phyloP scores from a whole-genome alignment of 2,329 filamentous ascomycete species.

The Fusarium albosuccineum region DNA sequence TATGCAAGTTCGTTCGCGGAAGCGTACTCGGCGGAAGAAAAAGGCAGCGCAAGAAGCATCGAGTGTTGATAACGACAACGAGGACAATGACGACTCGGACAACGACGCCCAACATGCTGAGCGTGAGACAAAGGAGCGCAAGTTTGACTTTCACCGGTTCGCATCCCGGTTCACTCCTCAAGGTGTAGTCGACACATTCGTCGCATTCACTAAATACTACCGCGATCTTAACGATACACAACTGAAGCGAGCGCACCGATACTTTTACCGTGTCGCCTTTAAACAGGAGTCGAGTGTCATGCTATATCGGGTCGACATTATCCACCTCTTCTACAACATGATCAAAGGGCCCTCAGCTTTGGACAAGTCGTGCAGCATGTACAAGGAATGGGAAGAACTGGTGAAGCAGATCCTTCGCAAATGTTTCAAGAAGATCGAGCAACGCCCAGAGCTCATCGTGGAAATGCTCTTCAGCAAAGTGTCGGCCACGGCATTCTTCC shows the following conservation, averaged over 20 bases:
- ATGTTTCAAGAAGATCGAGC: conserved; percentile 85
- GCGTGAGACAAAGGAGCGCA: conserved; percentile 81
- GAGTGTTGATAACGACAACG: conserved; percentile 62
- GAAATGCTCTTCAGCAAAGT: conserved; percentile 97
- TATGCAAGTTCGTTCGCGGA: conserved; percentile 89
- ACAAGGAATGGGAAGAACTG: conserved; percentile 92
- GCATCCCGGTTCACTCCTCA: conserved; percentile 85
- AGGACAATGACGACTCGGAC: conserved; percentile 76
- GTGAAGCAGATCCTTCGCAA: conserved; percentile 85
- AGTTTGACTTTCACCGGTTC: conserved; percentile 93
- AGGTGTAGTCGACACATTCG: conserved; percentile 88
- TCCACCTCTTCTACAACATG: conserved; percentile 89
- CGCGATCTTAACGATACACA: conserved; percentile 82
- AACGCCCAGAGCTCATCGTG: conserved; percentile 86
- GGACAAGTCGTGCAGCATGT: conserved; percentile 74
- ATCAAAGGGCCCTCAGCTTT: conserved; percentile 88
- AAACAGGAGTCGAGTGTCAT: conserved; percentile 93
- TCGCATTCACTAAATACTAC: conserved; percentile 84
- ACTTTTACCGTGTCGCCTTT: conserved; percentile 93
- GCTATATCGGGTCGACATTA: conserved; percentile 90
- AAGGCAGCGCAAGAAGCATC: conserved; percentile 64
- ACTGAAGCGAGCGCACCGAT: conserved; percentile 91
- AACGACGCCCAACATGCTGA: conserved; percentile 80
- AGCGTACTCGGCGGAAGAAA: conserved; percentile 79
- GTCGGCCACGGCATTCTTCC: conserved; percentile 82